Conservation (phyloP, 75 land plant genomes). For the Pinus taeda region DNA sequence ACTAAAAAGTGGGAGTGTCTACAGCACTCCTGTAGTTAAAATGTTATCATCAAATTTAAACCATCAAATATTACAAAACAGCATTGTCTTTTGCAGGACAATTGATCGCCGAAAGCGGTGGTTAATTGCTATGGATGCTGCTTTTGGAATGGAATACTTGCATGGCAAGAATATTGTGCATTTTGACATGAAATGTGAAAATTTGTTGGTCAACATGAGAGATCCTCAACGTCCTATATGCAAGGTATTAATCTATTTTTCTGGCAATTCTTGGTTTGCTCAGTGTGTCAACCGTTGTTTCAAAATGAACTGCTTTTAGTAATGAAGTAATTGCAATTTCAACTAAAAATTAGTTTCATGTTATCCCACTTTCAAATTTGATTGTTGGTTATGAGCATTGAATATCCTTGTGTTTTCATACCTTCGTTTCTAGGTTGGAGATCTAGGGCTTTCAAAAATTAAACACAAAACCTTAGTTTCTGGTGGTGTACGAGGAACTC, state of each 20-base stretch:
- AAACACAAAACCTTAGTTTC: no score
- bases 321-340: neutral
- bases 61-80: neutral
- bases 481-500: no score
- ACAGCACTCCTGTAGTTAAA: no score
- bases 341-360: neutral
- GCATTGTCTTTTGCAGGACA: slow-evolving; percentile 38
- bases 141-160: slow-evolving; percentile 98
- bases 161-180: slow-evolving; percentile 91
- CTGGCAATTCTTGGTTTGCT: neutral
- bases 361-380: neutral
- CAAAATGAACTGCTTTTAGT: neutral
- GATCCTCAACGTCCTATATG: slow-evolving; percentile 92
- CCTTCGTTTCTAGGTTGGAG: neutral
- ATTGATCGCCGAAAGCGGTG: slow-evolving; percentile 81
- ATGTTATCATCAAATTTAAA: neutral
- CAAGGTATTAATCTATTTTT: slow-evolving; percentile 54
- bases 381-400: neutral
- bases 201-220: slow-evolving; percentile 87
- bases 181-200: slow-evolving; percentile 96
- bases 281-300: neutral
- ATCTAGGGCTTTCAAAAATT: no score
- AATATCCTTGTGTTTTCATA: neutral
- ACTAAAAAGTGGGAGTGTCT: no score
- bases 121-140: slow-evolving; percentile 93